Base-by-base conservation (phyloP, 164 flowering plant genomes). In the Buxus sempervirens region DNA sequence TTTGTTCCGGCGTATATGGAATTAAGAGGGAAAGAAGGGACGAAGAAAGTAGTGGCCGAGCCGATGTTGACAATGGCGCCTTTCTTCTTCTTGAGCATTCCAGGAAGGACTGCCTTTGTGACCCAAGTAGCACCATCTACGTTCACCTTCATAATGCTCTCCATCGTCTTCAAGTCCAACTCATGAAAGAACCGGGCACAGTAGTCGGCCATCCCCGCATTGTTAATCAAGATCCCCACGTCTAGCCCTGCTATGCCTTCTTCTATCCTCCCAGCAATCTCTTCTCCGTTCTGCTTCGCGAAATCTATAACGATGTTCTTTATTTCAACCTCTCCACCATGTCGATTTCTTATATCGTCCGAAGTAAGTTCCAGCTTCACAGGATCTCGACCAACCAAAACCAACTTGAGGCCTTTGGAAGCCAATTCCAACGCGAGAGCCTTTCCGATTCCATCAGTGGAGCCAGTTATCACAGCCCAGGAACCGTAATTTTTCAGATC, bases 11-110 rank as follows among this genome's bases (percentile, higher is more conserved):
- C 97, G 77, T 95, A 95, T 64, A 90, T 89, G 61, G 97, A 78
- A 61, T 89, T 88, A 41, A 95, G 90, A 54, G 98, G n/a, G n/a
- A n/a, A n/a, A n/a, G 96, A 88, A 62, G 97, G 97, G 9, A 89
- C 78, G 9, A 89, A 86, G 78, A 70, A 84, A 7, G 97, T 88
- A 56, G 90, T 89, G 56, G 93, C 96, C 14, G 98, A 95, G 9
- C 97, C 97, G 64, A 90, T 82, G 73, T 95, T 94, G 9, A 94
- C 92, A 74, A 91, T 91, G 1, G 97, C 98, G 1, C 98, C 97
- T 66, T 60, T 90, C 82, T 86, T 91, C 81, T 85, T 90, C 90
- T 83, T 73, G 38, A 94, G 32, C 98, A 94, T 94, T 42, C 83
- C 86, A 5, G 84, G 88, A 26, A 94, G 64, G 51, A 94, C 90